These are phyloP conservation scores for Mollisia scopiformis DNA, from an alignment of 2,329 filamentous ascomycete genomes.

Conservation along the genomic window DNA sequence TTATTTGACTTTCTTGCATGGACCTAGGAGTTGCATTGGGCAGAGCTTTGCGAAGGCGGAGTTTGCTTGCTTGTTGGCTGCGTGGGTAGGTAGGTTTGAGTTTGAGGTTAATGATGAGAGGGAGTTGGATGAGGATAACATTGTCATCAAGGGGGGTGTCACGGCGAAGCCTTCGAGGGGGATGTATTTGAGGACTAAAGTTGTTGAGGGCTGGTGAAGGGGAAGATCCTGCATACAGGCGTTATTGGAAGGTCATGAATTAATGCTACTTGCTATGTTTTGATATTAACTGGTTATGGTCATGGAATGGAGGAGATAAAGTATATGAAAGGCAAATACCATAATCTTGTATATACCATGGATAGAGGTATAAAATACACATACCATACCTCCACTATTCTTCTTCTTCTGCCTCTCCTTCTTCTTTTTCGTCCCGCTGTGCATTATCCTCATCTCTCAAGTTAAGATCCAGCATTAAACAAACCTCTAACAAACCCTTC, in stretches of 20 bases:
- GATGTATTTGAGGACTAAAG: conserved; percentile 67
- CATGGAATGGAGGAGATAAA: neutral
- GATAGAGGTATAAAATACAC: neutral
- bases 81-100: conserved; percentile 75
- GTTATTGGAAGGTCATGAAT: neutral
- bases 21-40: conserved; percentile 85
- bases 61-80: conserved; percentile 81
- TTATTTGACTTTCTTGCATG: conserved; percentile 83
- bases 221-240: neutral
- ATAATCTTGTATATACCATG: neutral
- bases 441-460: neutral
- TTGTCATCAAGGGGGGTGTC: conserved; percentile 70
- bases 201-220: conserved; percentile 66
- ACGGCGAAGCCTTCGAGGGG: conserved; percentile 76
- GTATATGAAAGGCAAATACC: neutral
- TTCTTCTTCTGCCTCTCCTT: neutral
- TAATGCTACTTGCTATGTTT: neutral
- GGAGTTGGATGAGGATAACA: conserved; percentile 66
- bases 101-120: conserved; percentile 59
- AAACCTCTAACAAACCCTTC: no score
- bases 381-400: neutral
- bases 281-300: neutral
- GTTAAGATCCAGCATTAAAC: neutral
- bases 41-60: conserved; percentile 80
- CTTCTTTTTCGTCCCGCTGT: neutral